Evolutionary conservation across 2,329 filamentous ascomycete species (phyloP), one percentile per base, ranked within the genome.

Genomic region (Fusarium sp.): DNA sequence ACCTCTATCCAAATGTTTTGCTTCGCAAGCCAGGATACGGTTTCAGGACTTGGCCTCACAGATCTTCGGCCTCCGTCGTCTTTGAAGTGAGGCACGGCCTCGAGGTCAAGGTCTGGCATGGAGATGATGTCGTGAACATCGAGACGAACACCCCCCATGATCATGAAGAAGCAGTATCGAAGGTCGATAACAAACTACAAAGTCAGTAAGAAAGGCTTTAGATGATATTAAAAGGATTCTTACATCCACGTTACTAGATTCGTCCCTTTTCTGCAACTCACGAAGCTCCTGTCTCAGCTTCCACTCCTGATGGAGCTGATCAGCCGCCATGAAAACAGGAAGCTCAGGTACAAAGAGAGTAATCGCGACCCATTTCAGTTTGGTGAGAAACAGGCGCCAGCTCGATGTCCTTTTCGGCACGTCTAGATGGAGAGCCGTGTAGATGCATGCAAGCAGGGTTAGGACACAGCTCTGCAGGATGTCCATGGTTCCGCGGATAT

Each of bases 401-500:
- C 61, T 60, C 16, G 62, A 20, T 2, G 60, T 62, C 49, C 62
- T 46, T 44, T 51, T 16, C 1, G 80, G 80, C n/a, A 85, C 75
- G 46, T 84, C 83, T 5, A 84, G 73, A 62, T 84, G 82, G 4
- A 85, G 62, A 2, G 81, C 81, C 5, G 80, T 79, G 69, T 80
- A 84, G 8, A 83, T 79, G 68, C 81, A 84, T 1, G 82, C 73
- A 4, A 78, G 59, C 0, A 84, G 70, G 3, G 82, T 82, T 4
- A 81, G 44, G 3, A 81, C 53, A 58, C 82, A 84, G 16, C 77
- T 80, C 67, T 77, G 78, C 2, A 84, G 60, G 27, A 84, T 79
- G n/a, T 66, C 64, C 2, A 72, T 20, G 2, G 55, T 58, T 0
- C 55, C 55, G 11, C 55, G 55, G 35, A 40, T 8, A 14, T 58